Evolutionary conservation across 106 monocot species (phyloP), one percentile per base, ranked within the genome.

Genomic region (Apostasia shenzhenica): DNA sequence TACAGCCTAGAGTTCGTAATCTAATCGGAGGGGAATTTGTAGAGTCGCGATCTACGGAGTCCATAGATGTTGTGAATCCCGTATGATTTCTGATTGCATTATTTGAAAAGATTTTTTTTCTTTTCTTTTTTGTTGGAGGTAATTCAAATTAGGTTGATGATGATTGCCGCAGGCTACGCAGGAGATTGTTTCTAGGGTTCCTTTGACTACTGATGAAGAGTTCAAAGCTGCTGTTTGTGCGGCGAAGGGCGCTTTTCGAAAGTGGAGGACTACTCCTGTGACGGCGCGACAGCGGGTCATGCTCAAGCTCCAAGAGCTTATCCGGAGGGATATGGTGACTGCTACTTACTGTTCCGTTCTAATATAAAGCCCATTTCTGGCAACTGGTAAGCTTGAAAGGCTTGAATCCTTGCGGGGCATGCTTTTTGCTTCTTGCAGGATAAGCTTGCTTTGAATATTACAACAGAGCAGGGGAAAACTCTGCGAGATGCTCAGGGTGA

Each of bases 401-500:
- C 3, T 70, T 70, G 60, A 41, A 13, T 71, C 11, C 7, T 48
- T 48, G 46, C 48, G 48, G 40, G 4, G 59, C 40, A 14, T 6
- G 26, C 26, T 37, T 45, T 42, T 42, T 78, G 11, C 7, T 73
- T 70, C 38, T 67, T 59, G 37, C 69, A 99, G 97, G 97, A 99
- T 72, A 99, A 90, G 76, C 82, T 99, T 52, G 89, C 97, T 8
- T 47, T 87, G 70, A 99, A 85, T 75, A 99, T 99, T 60, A 99
- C 97, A 0, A 87, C 84, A 6, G 97, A 99, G 70, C 97, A 99
- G 73, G 97, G 97, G 46, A 99, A 92, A 68, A 99, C 97, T 6
- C 71, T 99, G 1, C 72, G 74, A 68, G 97, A 99, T 81, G 92
- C 92, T 2, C 89, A 90, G 68, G 97, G 97, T 8, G 97, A 99